These are phyloP conservation scores for Neoascochyta sp. DNA, from an alignment of 2,329 filamentous ascomycete genomes.

Conservation along the genomic window DNA sequence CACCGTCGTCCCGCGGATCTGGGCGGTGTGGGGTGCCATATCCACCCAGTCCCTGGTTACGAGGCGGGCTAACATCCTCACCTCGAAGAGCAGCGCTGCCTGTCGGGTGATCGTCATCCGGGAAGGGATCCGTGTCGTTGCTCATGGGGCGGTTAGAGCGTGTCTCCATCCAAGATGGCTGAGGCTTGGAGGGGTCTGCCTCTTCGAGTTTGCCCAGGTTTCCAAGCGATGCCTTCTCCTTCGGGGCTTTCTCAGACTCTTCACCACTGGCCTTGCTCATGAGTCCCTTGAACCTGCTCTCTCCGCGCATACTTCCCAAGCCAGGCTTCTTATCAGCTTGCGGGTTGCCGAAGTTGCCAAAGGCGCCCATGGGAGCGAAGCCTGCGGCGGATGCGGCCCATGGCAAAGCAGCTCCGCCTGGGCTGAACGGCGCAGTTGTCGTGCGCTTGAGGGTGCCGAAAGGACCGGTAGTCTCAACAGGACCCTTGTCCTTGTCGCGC, in stretches of 20 bases:
- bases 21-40: conserved; percentile 44
- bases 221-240: conserved; percentile 54
- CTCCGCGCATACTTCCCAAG: conserved; percentile 64
- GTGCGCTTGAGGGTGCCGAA: conserved; percentile 57
- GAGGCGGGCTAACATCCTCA: conserved; percentile 62
- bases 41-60: conserved; percentile 45
- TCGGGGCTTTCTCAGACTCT: conserved; percentile 51
- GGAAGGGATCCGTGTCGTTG: conserved; percentile 70
- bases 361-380: conserved; percentile 69
- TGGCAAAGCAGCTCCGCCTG: conserved; percentile 51
- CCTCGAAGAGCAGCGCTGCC: conserved; percentile 73
- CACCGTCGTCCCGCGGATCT: conserved; percentile 55
- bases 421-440: conserved; percentile 52
- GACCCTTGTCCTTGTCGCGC: conserved; percentile 47
- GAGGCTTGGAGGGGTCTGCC: conserved; percentile 45
- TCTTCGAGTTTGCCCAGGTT: conserved; percentile 55
- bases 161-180: conserved; percentile 51
- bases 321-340: conserved; percentile 64
- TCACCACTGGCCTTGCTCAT: conserved; percentile 75
- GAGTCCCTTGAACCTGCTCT: conserved; percentile 81
- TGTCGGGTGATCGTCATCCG: conserved; percentile 60
- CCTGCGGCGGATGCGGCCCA: conserved; percentile 60
- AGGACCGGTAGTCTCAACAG: conserved; percentile 42
- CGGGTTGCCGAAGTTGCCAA: conserved; percentile 75
- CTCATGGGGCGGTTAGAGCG: conserved; percentile 48